Conservation (phyloP, 768 basidiomycete species). For the Sporobolomyces pararoseus region DNA sequence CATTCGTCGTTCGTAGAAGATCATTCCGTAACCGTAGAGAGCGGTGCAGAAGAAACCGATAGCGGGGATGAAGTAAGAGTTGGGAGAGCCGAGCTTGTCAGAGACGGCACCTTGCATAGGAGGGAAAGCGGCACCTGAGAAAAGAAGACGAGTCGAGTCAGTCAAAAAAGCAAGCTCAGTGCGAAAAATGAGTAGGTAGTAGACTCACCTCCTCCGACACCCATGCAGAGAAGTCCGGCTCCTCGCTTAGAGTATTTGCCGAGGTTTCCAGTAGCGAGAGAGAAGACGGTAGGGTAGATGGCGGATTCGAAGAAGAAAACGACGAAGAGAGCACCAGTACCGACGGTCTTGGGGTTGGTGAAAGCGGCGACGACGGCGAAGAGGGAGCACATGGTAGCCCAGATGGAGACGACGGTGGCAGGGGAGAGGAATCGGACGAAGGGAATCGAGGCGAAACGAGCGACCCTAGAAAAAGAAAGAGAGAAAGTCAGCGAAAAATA, state of each 20-base stretch:
- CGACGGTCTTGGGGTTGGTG: slow-evolving; percentile 37
- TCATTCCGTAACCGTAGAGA: slow-evolving; percentile 51
- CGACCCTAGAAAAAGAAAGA: slow-evolving; percentile 42
- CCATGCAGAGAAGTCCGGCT: slow-evolving; percentile 46
- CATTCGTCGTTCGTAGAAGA: slow-evolving; percentile 90
- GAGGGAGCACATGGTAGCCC: slow-evolving; percentile 36
- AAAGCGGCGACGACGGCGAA: slow-evolving; percentile 44
- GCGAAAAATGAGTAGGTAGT: neutral
- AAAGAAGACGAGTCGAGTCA: neutral
- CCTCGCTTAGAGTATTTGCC: slow-evolving; percentile 43
- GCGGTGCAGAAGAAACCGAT: slow-evolving; percentile 11
- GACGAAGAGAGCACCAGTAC: slow-evolving; percentile 45
- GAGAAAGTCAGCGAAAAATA: slow-evolving; percentile 27
- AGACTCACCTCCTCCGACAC: slow-evolving; percentile 22
- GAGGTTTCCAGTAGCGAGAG: slow-evolving; percentile 32
- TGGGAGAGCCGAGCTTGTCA: slow-evolving; percentile 33
- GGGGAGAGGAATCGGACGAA: slow-evolving; percentile 39
- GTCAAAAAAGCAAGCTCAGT: too few species aligned
- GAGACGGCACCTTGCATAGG: slow-evolving; percentile 50
- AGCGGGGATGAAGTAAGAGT: slow-evolving; percentile 33
- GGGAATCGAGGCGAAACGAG: slow-evolving; percentile 41
- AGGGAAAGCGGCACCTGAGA: slow-evolving; percentile 48
- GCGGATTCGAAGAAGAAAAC: slow-evolving; percentile 46
- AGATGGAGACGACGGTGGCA: slow-evolving; percentile 40
- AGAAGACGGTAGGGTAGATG: slow-evolving; percentile 38